These are phyloP conservation scores for Nissolia schottii DNA, from an alignment of 306 rosid species.

Conservation along the genomic window DNA sequence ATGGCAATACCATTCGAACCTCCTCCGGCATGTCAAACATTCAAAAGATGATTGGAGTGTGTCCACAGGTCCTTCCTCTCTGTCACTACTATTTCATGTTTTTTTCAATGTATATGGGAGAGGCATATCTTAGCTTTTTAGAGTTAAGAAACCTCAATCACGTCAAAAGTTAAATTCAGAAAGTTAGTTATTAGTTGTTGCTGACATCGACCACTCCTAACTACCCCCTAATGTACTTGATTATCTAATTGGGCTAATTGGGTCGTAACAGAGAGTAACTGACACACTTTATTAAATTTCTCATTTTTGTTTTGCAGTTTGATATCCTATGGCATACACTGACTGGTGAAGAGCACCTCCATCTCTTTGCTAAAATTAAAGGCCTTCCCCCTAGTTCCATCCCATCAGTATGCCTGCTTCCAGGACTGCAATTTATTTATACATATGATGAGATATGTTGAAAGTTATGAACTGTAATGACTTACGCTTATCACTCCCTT, in stretches of 20 bases:
- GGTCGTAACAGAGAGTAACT: too few relatives aligned
- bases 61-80: conserved; percentile 75
- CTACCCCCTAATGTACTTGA: too few relatives aligned
- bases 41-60: conserved; percentile 72
- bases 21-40: conserved; percentile 74
- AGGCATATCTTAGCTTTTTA: too few relatives aligned
- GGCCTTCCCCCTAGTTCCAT: conserved; percentile 68
- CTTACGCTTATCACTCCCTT: not conserved
- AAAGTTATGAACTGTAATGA: not conserved
- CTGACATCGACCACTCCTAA: too few relatives aligned
- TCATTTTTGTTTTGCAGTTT: conserved; percentile 56
- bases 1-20: conserved; percentile 67
- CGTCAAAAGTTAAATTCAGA: too few relatives aligned
- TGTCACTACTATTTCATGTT: too few relatives aligned
- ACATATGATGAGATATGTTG: too few relatives aligned
- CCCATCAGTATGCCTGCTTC: conserved; percentile 47
- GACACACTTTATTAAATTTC: conserved; percentile 14
- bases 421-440: conserved; percentile 2
- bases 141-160: too few relatives aligned
- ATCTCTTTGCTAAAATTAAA: conserved; percentile 74
- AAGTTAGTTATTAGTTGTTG: too few relatives aligned
- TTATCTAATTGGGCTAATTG: too few relatives aligned
- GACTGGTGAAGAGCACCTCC: conserved; percentile 80
- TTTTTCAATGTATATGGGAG: too few relatives aligned
- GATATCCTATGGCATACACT: conserved; percentile 88